Conservation (phyloP, 2,329 filamentous ascomycete genomes). For the Lomentospora prolificans region DNA sequence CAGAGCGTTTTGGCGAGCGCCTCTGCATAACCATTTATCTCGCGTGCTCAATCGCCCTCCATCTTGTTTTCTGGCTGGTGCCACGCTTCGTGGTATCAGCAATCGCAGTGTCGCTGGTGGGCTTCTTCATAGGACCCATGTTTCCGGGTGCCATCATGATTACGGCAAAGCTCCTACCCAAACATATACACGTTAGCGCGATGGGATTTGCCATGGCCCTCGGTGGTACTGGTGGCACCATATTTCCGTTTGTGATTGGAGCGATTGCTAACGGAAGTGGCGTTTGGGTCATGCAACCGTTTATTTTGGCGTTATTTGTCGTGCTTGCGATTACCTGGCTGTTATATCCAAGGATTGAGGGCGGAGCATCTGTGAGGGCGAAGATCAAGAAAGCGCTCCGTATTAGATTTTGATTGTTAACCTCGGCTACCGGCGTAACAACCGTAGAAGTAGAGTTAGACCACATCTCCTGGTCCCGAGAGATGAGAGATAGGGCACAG, state of each 20-base stretch:
- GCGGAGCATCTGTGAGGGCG: conserved; percentile 12
- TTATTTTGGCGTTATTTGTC: conserved; percentile 33
- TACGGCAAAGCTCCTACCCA: conserved; percentile 60
- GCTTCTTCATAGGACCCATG: conserved; percentile 66
- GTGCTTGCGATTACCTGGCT: conserved; percentile 25
- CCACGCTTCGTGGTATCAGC: conserved; percentile 48
- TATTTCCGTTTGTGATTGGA: conserved; percentile 52
- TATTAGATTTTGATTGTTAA: too few relatives aligned
- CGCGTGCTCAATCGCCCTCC: conserved; percentile 45
- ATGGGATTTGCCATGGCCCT: conserved; percentile 68
- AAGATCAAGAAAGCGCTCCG: too few relatives aligned
- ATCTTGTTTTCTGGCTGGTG: conserved; percentile 50
- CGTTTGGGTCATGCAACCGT: conserved; percentile 39
- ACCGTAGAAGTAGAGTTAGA: too few relatives aligned
- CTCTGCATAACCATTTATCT: conserved; percentile 51
- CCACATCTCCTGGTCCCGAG: too few relatives aligned
- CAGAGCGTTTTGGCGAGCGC: conserved; percentile 57
- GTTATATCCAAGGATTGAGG: conserved; percentile 24
- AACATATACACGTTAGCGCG: conserved; percentile 57
- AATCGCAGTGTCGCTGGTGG: conserved; percentile 56
- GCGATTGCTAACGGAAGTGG: conserved; percentile 45
- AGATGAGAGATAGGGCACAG: too few relatives aligned
- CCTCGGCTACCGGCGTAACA: too few relatives aligned
- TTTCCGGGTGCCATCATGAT: conserved; percentile 65
- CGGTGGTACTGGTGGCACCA: conserved; percentile 58